Evolutionary conservation across 495 filamentous ascomycete species (phyloP), one percentile per base, ranked within the genome.

Genomic region (Schizothecium vesticola): DNA sequence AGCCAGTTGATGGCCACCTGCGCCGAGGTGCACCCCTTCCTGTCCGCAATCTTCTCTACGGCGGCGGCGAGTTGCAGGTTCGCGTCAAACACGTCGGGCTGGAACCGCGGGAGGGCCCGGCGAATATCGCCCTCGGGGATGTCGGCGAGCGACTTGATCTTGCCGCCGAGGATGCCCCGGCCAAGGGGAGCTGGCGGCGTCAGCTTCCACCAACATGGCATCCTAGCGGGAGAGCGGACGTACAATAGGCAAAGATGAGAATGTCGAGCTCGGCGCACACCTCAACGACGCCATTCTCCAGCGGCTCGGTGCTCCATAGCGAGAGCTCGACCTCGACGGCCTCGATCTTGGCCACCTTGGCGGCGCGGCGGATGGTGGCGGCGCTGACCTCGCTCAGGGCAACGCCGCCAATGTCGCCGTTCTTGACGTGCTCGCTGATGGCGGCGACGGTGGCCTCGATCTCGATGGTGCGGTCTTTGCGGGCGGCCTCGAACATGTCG

Each of bases 281-380:
- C 58, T 82, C 77, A 7, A 87, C 88, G 26, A 96, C 83, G 31
- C 90, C 92, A 73, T 97, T 94, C 19, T 86, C 78, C 13, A 95
- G 77, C 62, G 89, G 88, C 21, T 89, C 85, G 12, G 86, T 87
- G 3, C 82, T 74, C 77, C 85, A 95, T 29, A 97, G 76, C 7
- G 87, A 90, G 67, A 96, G 79, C 79, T 97, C 93, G n/a, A 91
- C 86, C 75, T 97, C 93, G 5, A 94, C 91, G 0, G 86, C 87
- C 1, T 82, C 83, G 69, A 97, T 90, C 62, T 89, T 89, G 62
- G 89, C 84, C 28, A 91, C 77, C 69, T 89, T 89, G 36, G 82
- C 84, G 66, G 93, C 94, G 61, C 86, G 82, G 22, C 89, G 83
- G 71, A 97, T 92, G 0, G 91, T 93, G 25, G 87, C 84, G 8